These are phyloP conservation scores for Clitopilus hobsonii DNA, from an alignment of 768 basidiomycete genomes.

Conservation along the genomic window DNA sequence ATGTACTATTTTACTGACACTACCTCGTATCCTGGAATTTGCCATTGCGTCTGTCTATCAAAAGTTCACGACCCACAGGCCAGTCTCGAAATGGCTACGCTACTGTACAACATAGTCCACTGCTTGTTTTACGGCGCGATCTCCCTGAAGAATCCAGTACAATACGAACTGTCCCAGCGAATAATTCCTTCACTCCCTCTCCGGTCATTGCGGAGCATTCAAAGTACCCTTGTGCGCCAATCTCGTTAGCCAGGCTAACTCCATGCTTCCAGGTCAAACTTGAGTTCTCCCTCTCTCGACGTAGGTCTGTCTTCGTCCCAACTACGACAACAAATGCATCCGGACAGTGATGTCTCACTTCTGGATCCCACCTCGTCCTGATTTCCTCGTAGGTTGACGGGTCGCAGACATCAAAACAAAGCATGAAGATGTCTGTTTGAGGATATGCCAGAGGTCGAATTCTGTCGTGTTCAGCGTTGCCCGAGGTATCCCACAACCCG, in stretches of 20 bases:
- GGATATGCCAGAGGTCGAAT: neutral
- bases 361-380: neutral
- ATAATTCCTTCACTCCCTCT: too few relatives aligned
- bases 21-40: too few relatives aligned
- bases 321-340: too few relatives aligned
- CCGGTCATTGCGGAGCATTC: too few relatives aligned
- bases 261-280: neutral
- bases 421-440: neutral
- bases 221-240: neutral
- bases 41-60: too few relatives aligned
- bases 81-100: too few relatives aligned
- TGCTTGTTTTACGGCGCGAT: too few relatives aligned
- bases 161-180: too few relatives aligned
- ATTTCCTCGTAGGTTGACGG: neutral
- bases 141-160: too few relatives aligned
- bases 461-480: neutral
- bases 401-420: neutral
- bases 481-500: neutral
- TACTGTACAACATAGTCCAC: too few relatives aligned
- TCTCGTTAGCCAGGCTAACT: neutral
- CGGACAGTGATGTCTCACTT: neutral
- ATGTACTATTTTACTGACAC: too few relatives aligned
- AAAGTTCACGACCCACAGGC: too few relatives aligned
- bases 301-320: neutral
- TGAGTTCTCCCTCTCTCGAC: neutral